phyloP scores from a whole-genome alignment of 1,284 basidiomycete species.

The Irpex lacteus region DNA sequence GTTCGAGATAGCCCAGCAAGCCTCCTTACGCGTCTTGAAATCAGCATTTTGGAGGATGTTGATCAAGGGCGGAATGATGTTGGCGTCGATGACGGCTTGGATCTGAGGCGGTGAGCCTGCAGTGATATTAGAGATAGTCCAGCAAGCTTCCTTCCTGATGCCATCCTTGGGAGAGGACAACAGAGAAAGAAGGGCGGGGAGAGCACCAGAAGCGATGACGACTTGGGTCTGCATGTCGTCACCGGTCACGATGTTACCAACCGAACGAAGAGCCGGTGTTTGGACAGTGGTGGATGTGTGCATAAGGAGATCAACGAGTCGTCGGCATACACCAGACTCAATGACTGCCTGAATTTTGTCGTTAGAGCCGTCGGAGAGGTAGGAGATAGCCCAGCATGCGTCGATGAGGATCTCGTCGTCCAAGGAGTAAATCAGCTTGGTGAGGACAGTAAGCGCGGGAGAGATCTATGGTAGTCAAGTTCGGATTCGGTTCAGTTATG shows the following conservation, averaged over 20 bases:
- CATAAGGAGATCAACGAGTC: slow-evolving; percentile 97
- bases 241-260: slow-evolving; percentile 98
- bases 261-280: slow-evolving; percentile 95
- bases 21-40: slow-evolving; percentile 99
- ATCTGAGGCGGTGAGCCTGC: slow-evolving; percentile 97
- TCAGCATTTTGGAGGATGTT: slow-evolving; percentile 98
- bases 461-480: slow-evolving; percentile 66
- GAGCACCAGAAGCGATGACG: slow-evolving; percentile 94
- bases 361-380: slow-evolving; percentile 98
- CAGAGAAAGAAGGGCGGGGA: slow-evolving; percentile 89
- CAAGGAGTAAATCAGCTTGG: slow-evolving; percentile 98
- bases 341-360: slow-evolving; percentile 99
- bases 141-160: slow-evolving; percentile 96
- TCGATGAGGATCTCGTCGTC: slow-evolving; percentile 99
- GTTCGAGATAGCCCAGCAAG: slow-evolving; percentile 99
- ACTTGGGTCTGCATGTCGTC: slow-evolving; percentile 99
- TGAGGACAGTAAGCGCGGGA: slow-evolving; percentile 92
- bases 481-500: not conserved
- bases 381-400: slow-evolving; percentile 99
- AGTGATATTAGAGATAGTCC: slow-evolving; percentile 99
- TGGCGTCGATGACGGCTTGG: slow-evolving; percentile 84
- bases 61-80: slow-evolving; percentile 97
- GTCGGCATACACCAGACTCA: slow-evolving; percentile 95
- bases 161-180: slow-evolving; percentile 97
- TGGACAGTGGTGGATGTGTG: slow-evolving; percentile 98